Evolutionary conservation across 2,329 filamentous ascomycete species (phyloP), one percentile per base, ranked within the genome.

Genomic region (Aureobasidium sp.): DNA sequence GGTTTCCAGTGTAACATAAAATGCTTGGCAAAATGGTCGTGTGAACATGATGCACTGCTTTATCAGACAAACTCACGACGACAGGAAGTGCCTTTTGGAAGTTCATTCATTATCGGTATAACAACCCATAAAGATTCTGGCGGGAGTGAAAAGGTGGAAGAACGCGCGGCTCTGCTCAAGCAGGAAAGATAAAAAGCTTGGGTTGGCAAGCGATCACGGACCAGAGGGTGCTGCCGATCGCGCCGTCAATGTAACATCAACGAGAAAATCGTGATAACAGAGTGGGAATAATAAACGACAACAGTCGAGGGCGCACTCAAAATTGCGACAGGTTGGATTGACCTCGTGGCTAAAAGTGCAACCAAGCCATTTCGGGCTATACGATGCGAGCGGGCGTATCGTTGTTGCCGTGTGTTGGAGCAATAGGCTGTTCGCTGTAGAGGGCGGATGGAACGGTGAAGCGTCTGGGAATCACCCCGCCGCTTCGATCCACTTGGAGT

Each of bases 191-290:
- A 46, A 46, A 36, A 46, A 34, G 41, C 24, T 29, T 46, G 27
- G 5, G 13, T n/a, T 8, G 43, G n/a, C 15, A n/a, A 32, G 29
- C 36, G 52, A 55, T 29, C 26, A 43, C 36, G 36, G 52, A 24
- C 20, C 20, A 9, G 13, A 15, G 24, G 46, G 29, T 32, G 46
- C 26, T 29, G 53, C 53, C 53, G 53, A 57, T 44, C 27, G n/a
- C 53, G 53, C 39, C 46, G 27, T 27, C 55, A 44, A 59, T 59
- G 55, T 59, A 59, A 59, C 55, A 59, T 59, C 55, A 59, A 10
- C 12, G 13, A 37, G 29, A 48, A 8, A 20, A 20, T 20, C 20
- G 20, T 20, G 20, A 20, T 20, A 20, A 20, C 20, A 46, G 39
- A 47, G 37, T 5, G 43, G 55, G 37, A n/a, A 47, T 32, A n/a